Evolutionary conservation across 2,329 filamentous ascomycete species (phyloP).

Genomic region (Cladophialophora psammophila): DNA sequence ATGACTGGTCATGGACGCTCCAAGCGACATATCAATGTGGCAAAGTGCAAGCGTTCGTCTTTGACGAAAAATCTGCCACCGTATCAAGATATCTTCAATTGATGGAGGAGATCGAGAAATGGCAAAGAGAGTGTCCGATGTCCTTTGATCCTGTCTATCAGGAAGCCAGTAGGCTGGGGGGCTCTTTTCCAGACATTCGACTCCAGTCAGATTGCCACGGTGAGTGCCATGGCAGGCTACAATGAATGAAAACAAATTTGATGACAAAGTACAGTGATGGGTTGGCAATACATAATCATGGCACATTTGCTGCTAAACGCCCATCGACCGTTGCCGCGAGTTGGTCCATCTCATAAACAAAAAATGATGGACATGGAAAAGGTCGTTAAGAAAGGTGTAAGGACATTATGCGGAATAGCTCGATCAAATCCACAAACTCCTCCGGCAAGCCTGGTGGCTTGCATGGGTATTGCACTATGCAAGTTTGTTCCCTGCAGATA

Average conservation of each 20-base stretch:
- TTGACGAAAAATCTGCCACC: constrained; percentile 8
- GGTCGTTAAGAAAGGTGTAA: constrained; percentile 1
- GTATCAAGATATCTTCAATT: constrained; percentile 7
- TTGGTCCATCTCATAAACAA: constrained; percentile 6
- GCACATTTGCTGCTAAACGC: constrained; percentile 18
- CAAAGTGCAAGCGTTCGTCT: constrained; percentile 20
- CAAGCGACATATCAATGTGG: constrained; percentile 20
- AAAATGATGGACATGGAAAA: constrained; percentile 12
- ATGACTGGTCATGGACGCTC: constrained; percentile 21
- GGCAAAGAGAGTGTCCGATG: constrained; percentile 9
- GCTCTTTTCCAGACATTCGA: constrained; percentile 14
- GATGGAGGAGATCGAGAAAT: constrained; percentile 2
- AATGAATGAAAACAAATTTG: background rate
- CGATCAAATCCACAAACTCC: constrained; percentile 14
- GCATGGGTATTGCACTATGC: constrained; percentile 18
- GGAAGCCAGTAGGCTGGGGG: background rate
- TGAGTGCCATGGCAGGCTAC: background rate
- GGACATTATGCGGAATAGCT: constrained; percentile 20
- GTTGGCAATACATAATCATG: constrained; percentile 26
- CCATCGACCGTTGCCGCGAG: constrained; percentile 21
- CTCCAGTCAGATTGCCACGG: constrained; percentile 20
- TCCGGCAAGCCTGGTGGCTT: constrained; percentile 19
- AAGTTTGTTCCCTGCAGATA: background rate
- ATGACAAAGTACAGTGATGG: constrained; percentile 16
- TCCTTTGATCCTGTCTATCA: constrained; percentile 19